Evolutionary conservation across 345 rosid genomes (phyloP), one percentile per base, ranked within the genome.

Genomic region (Eutrema yunnanense): DNA sequence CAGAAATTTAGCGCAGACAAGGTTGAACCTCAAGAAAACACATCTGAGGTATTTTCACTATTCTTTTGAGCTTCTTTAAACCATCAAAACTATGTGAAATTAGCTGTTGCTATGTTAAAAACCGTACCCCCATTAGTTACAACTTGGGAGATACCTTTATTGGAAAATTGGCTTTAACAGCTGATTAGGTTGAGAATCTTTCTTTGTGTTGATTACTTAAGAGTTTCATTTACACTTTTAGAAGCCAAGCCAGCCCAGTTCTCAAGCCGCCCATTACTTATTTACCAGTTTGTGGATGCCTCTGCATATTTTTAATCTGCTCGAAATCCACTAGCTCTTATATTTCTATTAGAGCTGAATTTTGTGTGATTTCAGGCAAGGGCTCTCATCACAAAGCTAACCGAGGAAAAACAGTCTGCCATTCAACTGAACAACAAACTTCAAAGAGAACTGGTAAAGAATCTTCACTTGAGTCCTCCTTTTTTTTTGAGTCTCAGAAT

Each of bases 381-480:
- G 22, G 70, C 81, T 65, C 84, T 85, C 47, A 74, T 88, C 71
- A 65, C 85, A 43, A 86, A 83, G 87, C 82, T 90, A 73, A 86
- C 84, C 0, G 84, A 83, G 61, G 94, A 88, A 65, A 88, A 79
- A 78, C 88, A 83, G 59, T 76, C 79, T 56, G 76, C 81, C 48
- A 46, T 84, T 70, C 85, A 86, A 79, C 84, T 79, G 67, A 85
- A 78, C 71, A 83, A 70, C 72, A 77, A 73, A 76, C 88, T 90
- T 79, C 90, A 67, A 65, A 83, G 84, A 82, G 94, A 88, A 72
- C 70, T 85, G 94, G 96, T 90, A 78, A 85, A 79, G 6, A 41
- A 30, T 59, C 49, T 40, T 16, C 63, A 46, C 73, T 52, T 68
- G 40, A 16, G 1, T 34, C 63, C 63, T 32, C 22, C 22, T 38